Evolutionary conservation across 2,329 filamentous ascomycete species (phyloP), one percentile per base, ranked within the genome.

Genomic region (Ophiostoma australiae): DNA sequence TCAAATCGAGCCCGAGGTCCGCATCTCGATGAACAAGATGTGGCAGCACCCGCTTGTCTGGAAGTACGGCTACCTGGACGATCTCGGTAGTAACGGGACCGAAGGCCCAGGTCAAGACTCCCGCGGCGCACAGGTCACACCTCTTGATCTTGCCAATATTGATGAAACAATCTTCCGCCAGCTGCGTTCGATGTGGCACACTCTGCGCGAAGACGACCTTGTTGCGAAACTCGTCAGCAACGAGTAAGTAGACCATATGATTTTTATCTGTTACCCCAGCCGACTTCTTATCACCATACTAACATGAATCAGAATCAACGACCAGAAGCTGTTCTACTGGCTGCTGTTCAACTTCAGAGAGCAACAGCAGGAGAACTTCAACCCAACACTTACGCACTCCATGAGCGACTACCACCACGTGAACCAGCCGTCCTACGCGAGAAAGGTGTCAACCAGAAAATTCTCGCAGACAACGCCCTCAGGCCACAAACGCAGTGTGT

Each of bases 241-340:
- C 41, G 86, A 88, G 88, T 91, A 82, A 80, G 88, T 84, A 8
- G 5, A 13, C 17, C 6, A 23, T 23, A 27, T 7, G 39, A 35
- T 20, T 37, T 4, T 13, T 27, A 11, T 52, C 2, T 20, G 17
- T 48, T 20, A 48, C 17, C 7, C 27, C 8, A 23, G 7, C 20
- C n/a, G 20, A 7, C 8, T n/a, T 33, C 27, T 27, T 13, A 55
- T 17, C 31, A 13, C 3, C 13, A 35, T 31, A 11, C 27, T 68
- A n/a, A 66, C 61, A 10, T 6, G 27, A 11, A 15, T 0, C 41
- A 94, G 91, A 74, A 84, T 87, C 4, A 98, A 97, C 74, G 92
- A 97, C 70, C 93, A 97, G 78, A 97, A 97, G 77, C 86, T 94
- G 75, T 97, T 98, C 79, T 99, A 98, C 79, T 91, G 89, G 80